Evolutionary conservation across 768 basidiomycete genomes (phyloP), one percentile per base, ranked within the genome.

Genomic region (Tulasnella sp.): DNA sequence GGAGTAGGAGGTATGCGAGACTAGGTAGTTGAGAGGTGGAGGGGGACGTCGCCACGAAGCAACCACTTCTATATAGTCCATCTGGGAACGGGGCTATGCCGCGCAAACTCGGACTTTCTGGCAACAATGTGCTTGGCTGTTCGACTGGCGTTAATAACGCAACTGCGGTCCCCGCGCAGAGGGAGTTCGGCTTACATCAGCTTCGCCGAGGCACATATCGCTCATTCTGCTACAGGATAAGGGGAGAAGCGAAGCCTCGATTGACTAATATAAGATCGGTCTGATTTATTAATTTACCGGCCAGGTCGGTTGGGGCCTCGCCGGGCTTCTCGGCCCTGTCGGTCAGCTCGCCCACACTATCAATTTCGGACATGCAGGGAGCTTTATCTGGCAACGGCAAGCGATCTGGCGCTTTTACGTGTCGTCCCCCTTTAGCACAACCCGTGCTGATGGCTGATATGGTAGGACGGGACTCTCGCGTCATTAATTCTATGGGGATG

Each of bases 301-400:
- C 15, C 10, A n/a, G n/a, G 15, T 7, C 10, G n/a, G 13, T 5
- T n/a, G 6, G 13, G 26, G n/a, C 13, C 6, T 57, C 23, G n/a
- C 20, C 55, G 23, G 23, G 55, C 26, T 71, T 13, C 37, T 77
- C 76, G 69, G 76, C 70, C 10, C 69, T 77, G 29, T 71, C 61
- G 26, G 39, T 81, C 75, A 92, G 87, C 20, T 89, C 88, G 71
- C 86, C 87, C 26, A 90, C 88, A 75, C 92, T 88, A 35, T 93
- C 91, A 78, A 85, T 88, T 82, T 95, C 9, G 3, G 39, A 4
- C 3, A 9, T 4, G 39, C 5, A 3, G 9, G 39, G 39, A 39
- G 9, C 39, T 39, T 39, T 9, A 39, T 39, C 9, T 9, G 39
- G 39, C 39, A 39, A 39, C 39, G 3, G 3, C 39, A 9, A 39